Evolutionary conservation across 495 filamentous ascomycete genomes (phyloP), one percentile per base, ranked within the genome.

Genomic region (Penicillium bovifimosum): DNA sequence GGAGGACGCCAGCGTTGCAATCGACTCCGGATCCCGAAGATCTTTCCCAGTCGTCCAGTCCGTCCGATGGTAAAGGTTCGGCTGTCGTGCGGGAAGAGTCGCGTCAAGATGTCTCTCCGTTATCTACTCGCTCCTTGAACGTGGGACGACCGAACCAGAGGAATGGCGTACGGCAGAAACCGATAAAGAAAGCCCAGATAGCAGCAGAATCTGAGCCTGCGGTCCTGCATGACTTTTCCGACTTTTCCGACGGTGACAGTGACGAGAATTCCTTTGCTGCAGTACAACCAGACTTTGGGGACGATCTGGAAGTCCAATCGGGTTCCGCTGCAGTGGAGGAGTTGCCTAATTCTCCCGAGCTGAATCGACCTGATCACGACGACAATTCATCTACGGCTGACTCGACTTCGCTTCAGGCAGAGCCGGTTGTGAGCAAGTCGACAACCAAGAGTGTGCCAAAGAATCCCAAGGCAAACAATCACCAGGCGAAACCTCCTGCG

Each of bases 311-410:
- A 35, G 55, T 47, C 16, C 26, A 55, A 55, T 20, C 39, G 59
- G 16, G 43, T 59, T 35, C 63, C 32, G 20, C 14, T 41, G 59
- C 62, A 11, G 52, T 63, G 14, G 56, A 62, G 6, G 53, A 64
- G 26, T 14, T 56, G 16, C 42, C 54, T 31, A 72, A 84, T 47
- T 67, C 80, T 56, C 64, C 71, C 1, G 74, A 84, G 13, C 72
- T 82, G 36, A 80, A 84, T 53, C 65, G 71, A 16, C 70, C 85
- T 53, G 80, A 80, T 28, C 40, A 68, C 70, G 50, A 88, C 82
- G 70, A 78, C 76, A 67, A 81, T 67, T 54, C 67, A 17, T 51
- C 63, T 36, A 44, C 55, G 7, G 20, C 31, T 41, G 28, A 48
- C 24, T 59, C 46, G 20, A 18, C 26, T 27, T 38, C 50, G 7